Evolutionary conservation across 1,284 basidiomycete species (phyloP), one percentile per base, ranked within the genome.

Genomic region (Tausonia pullulans): DNA sequence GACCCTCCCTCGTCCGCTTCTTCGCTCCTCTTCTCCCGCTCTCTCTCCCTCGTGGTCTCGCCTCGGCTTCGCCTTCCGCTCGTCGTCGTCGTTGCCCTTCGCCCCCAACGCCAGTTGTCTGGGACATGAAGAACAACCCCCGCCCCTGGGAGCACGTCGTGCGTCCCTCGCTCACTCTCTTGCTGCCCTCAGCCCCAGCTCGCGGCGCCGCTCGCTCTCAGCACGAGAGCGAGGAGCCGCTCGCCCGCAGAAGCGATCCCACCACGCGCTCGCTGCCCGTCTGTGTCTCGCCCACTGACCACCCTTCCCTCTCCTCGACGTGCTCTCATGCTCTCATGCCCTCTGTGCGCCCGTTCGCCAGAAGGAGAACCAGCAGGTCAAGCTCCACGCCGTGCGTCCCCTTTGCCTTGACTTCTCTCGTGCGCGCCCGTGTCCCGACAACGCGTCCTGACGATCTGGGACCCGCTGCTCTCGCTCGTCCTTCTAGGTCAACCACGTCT

Each of bases 141-240:
- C 84, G 84, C 10, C 87, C 88, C 16, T 90, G 87, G 86, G 86
- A 87, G 74, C 79, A 81, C 67, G 80, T 90, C 73, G 27, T 27
- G 27, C 27, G 27, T 27, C 27, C 27, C 27, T 27, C 27, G 27
- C 27, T 27, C 27, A 27, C 27, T 27, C 27, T 27, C 27, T 27
- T 27, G 27, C 27, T 27, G 27, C 27, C 27, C 27, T 27, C 27
- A 27, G 27, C 27, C 27, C 27, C 27, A 27, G 27, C 27, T 27
- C 27, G 27, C 27, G 27, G 27, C 27, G 27, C 27, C 27, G 27
- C 27, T 27, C 27, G 27, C 27, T 27, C 27, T 27, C 27, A 27
- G 27, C 27, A 27, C 27, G 27, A 27, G 27, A 27, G 27, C 27
- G 27, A 27, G 27, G 27, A 27, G 27, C 27, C 27, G 27, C 27